Base-by-base conservation (phyloP, 2,329 filamentous ascomycete species). In the Aspergillus ochraceoroseus region DNA sequence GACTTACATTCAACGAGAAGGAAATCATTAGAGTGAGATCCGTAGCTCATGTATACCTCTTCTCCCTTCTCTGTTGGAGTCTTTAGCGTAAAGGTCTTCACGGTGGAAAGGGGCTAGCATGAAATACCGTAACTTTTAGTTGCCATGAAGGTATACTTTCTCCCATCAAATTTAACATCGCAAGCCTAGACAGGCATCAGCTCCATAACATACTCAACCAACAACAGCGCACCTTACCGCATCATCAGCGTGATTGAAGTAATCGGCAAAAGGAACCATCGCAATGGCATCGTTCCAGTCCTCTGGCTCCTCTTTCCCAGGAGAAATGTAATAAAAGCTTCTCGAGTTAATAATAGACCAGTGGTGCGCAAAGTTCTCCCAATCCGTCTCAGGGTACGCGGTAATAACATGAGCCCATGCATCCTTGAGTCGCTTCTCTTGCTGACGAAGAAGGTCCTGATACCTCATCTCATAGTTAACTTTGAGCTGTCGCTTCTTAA, bases 281-380 rank as follows among this genome's bases (percentile, higher is more conserved):
- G 58, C 63, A 43, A 68, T 58, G 7, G 63, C 58, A 46, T 68
- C 65, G 36, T 66, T 65, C 34, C 53, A 57, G 20, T 63, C 56
- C 15, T 54, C 49, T 8, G 56, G 56, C n/a, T 52, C 48, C 4
- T 58, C 46, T 46, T 37, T 57, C 15, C 53, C 67, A 5, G 62
- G 63, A 27, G 59, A 66, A 13, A 72, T 64, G 64, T 75, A 78
- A 53, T 76, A 77, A 51, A 80, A 79, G n/a, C 71, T 74, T 47
- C 76, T 63, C 2, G 74, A 77, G 52, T 77, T 77, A 12, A 77
- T 68, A 29, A 79, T 70, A 14, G 75, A 62, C 76, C 76, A 80
- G 51, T 70, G 67, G 53, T 79, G 77, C 4, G 61, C 59, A 48
- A 72, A 78, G 2, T 55, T 51, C 7, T 63, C 46, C 49, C 65